A percentile compares a stretch with the other conserved stretches of the same genome.
Conservation (phyloP, 148 eudicot species). For the Camellia sinensis region DNA sequence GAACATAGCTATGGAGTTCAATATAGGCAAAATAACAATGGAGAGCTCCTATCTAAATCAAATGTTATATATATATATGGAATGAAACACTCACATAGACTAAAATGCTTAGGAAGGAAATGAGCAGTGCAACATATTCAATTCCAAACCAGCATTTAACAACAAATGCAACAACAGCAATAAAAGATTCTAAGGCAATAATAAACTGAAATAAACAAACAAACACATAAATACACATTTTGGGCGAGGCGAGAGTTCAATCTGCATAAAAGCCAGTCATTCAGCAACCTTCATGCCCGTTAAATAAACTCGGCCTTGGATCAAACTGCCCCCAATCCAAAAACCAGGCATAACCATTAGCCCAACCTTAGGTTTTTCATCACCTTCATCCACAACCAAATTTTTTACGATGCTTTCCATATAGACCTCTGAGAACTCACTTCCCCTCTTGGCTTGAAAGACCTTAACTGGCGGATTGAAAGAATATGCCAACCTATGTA, state of each 20-base stretch:
- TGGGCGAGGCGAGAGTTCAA: not conserved
- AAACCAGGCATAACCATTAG: conserved; percentile 98
- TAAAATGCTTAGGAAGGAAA: not conserved
- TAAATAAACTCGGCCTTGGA: conserved; percentile 76
- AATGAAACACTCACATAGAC: too few relatives aligned
- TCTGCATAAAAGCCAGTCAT: conserved; percentile 25
- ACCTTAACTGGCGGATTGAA: conserved; percentile 82
- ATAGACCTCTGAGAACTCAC: conserved; percentile 81
- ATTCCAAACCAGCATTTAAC: conserved; percentile 13
- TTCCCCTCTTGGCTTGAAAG: conserved; percentile 71
- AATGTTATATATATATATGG: too few relatives aligned
- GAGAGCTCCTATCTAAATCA: not conserved
- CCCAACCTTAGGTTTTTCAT: conserved; percentile 73
- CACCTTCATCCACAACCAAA: conserved; percentile 43
- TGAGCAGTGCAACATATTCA: conserved; percentile 11
- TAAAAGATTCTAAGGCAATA: not conserved
- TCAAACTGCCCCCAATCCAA: conserved; percentile 73
- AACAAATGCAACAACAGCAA: conserved; percentile 22
- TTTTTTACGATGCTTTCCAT: conserved; percentile 82
- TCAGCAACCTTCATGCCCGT: conserved; percentile 67
- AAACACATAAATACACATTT: conserved; percentile 23
- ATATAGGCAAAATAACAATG: too few relatives aligned
- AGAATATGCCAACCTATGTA: conserved; percentile 80
- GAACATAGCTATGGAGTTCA: too few relatives aligned
- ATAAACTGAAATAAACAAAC: not conserved